phyloP scores from a whole-genome alignment of 768 basidiomycete species.

The Trametes meyenii region DNA sequence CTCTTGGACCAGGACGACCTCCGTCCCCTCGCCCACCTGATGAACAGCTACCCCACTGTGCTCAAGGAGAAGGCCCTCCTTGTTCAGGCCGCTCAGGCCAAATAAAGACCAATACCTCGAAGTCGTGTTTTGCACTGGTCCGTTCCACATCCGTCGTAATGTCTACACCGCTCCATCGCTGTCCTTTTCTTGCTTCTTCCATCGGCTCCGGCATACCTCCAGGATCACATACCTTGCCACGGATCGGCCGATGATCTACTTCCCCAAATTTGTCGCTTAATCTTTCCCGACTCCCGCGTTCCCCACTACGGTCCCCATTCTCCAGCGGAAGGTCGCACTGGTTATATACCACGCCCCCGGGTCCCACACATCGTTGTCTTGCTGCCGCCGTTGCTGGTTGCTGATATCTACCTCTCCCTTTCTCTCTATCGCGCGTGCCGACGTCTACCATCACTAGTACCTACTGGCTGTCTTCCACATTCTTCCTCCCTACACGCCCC shows the following conservation, averaged over 20 bases:
- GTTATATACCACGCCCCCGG: slow-evolving; percentile 7
- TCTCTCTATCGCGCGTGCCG: not conserved
- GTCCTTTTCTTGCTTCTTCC: not conserved
- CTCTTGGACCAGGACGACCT: slow-evolving; percentile 87
- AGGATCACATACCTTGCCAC: slow-evolving; percentile 16
- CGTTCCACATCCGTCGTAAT: slow-evolving; percentile 1
- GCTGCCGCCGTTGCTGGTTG: not conserved
- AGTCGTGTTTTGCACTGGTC: not conserved
- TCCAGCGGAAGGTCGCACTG: slow-evolving; percentile 5
- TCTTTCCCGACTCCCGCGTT: not conserved
- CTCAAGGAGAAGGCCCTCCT: slow-evolving; percentile 74
- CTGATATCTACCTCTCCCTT: no score
- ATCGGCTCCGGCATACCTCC: slow-evolving; percentile 8
- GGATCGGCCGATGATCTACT: not conserved
- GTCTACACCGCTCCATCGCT: not conserved
- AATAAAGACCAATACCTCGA: slow-evolving; percentile 17
- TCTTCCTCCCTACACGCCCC: not conserved
- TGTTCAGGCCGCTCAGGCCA: slow-evolving; percentile 26
- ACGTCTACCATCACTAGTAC: not conserved
- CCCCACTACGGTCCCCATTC: not conserved
- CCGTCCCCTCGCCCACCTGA: slow-evolving; percentile 78
- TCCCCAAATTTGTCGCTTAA: not conserved
- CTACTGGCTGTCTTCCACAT: not conserved
- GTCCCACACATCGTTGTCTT: not conserved
- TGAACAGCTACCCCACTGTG: slow-evolving; percentile 83